These are phyloP conservation scores for Oenanthe javanica DNA, from an alignment of 140 eudicot genomes.

Conservation along the genomic window DNA sequence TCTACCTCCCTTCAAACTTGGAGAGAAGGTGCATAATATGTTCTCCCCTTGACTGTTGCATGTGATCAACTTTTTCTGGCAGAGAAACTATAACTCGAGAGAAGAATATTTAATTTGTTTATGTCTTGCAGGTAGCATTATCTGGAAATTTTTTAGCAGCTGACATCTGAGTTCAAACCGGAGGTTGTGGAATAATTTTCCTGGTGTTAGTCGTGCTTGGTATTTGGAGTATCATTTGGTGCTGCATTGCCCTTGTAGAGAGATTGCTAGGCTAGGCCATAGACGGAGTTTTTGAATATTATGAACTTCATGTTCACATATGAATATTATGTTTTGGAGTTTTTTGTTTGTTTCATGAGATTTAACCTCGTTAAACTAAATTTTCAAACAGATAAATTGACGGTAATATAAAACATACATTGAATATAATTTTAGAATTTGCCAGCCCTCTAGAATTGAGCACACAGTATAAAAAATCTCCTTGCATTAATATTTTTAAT, in stretches of 20 bases:
- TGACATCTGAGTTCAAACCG: constrained; percentile 34
- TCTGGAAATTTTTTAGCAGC: constrained; percentile 62
- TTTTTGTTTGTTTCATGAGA: no score
- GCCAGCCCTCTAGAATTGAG: not conserved
- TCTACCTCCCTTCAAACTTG: constrained; percentile 78
- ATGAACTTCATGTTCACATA: not conserved
- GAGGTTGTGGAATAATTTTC: not conserved
- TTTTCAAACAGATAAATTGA: no score
- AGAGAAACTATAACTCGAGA: not conserved
- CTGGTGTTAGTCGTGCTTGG: no score
- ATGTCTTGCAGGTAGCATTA: constrained; percentile 46
- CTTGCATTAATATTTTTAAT: not conserved
- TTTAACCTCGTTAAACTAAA: no score
- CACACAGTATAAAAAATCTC: not conserved
- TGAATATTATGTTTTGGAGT: no score
- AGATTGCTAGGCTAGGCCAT: not conserved
- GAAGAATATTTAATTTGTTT: not conserved
- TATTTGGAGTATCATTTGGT: no score
- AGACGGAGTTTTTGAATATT: not conserved
- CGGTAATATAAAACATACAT: no score
- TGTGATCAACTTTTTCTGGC: not conserved
- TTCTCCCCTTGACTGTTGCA: not conserved
- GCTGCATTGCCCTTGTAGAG: not conserved
- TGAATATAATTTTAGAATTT: not conserved
- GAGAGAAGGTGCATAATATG: constrained; percentile 58